These are phyloP conservation scores for Aureobasidium lini DNA, from an alignment of 2,329 filamentous ascomycete species.

Conservation along the genomic window DNA sequence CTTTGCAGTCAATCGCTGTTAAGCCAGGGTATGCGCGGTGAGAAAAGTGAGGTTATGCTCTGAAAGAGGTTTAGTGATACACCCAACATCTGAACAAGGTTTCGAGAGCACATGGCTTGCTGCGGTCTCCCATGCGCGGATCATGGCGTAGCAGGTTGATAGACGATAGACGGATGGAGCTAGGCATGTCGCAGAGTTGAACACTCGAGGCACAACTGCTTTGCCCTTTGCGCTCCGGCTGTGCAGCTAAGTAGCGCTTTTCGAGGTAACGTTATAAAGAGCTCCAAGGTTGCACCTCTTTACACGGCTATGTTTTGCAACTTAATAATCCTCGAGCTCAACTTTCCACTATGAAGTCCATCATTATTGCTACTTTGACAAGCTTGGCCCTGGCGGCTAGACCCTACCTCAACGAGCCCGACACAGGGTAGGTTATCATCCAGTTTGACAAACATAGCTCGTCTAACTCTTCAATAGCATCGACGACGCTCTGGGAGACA, in stretches of 20 bases:
- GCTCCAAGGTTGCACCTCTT: neutral
- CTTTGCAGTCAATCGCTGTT: neutral
- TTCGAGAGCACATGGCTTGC: slow-evolving; percentile 3
- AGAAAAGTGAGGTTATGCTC: neutral
- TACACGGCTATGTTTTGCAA: neutral
- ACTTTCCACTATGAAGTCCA: neutral
- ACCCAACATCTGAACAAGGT: neutral
- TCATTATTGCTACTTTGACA: neutral
- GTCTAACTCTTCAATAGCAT: slow-evolving; percentile 17
- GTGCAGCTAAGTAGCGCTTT: neutral
- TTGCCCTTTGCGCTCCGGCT: neutral
- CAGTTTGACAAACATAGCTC: too few relatives aligned
- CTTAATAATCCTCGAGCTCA: neutral
- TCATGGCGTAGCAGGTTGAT: neutral
- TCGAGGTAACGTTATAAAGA: neutral
- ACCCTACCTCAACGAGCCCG: slow-evolving; percentile 30
- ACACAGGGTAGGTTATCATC: slow-evolving; percentile 20
- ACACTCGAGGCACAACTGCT: neutral
- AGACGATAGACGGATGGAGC: neutral
- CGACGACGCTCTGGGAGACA: slow-evolving; percentile 21
- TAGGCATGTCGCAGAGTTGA: neutral
- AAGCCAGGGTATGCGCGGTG: neutral
- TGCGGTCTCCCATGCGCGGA: neutral
- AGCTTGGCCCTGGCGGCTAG: slow-evolving; percentile 25
- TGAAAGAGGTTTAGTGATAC: neutral